These are phyloP conservation scores for Aspergillus sparsus DNA, from an alignment of 495 filamentous ascomycete species.

Conservation along the genomic window DNA sequence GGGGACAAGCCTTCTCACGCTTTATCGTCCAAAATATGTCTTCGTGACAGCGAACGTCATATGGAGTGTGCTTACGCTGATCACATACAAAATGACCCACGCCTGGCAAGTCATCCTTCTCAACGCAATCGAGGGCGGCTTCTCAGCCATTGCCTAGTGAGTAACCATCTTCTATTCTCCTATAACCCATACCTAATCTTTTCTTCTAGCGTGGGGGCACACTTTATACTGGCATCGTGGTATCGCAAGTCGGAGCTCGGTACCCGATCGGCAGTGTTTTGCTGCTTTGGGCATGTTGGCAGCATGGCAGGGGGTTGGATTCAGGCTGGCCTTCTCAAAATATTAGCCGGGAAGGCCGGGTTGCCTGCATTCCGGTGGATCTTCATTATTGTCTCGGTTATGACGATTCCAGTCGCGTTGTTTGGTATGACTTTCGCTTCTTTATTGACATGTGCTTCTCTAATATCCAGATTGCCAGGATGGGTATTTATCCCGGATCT, in stretches of 20 bases:
- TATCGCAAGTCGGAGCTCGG: conserved; percentile 35
- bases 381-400: conserved; percentile 36
- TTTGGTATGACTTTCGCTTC: conserved; percentile 25
- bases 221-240: conserved; percentile 36
- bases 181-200: background rate
- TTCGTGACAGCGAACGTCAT: conserved; percentile 38
- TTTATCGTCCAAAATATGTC: conserved; percentile 36
- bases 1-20: conserved; percentile 35
- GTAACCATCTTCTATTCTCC: background rate
- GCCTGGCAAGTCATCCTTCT: conserved; percentile 39
- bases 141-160: conserved; percentile 41
- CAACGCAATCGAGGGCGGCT: conserved; percentile 39
- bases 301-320: conserved; percentile 38
- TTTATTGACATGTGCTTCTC: background rate
- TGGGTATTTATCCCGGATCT: conserved; percentile 42
- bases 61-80: conserved; percentile 37
- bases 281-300: conserved; percentile 32
- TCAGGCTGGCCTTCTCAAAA: conserved; percentile 30
- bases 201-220: conserved; percentile 29
- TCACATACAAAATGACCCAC: conserved; percentile 36
- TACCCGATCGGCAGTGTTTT: conserved; percentile 33
- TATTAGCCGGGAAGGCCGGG: conserved; percentile 27
- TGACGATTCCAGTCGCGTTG: conserved; percentile 33
- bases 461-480: conserved; percentile 18
- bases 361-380: conserved; percentile 39